Percentiles rank a stretch among this genome's conserved stretches.
Evolutionary conservation across 768 basidiomycete genomes (phyloP).

Genomic region (Amanita brunnescens): DNA sequence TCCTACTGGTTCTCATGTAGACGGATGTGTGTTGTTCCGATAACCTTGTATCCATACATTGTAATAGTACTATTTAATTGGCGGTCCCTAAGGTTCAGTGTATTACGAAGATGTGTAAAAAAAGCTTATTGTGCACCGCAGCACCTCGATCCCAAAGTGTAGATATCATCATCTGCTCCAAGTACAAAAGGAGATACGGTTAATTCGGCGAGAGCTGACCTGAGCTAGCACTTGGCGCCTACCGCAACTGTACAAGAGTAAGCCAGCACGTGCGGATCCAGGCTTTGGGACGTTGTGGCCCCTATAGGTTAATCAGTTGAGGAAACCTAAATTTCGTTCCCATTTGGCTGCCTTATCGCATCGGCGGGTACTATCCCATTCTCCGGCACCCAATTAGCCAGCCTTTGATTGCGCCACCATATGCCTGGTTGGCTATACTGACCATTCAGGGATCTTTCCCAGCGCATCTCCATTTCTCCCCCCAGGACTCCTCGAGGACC

Average conservation of each 20-base stretch:
- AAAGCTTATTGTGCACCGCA: not conserved
- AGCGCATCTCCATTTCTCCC: conserved; percentile 56
- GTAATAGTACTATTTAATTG: no score
- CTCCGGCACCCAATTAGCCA: conserved; percentile 25
- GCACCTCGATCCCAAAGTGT: no score
- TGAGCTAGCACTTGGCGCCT: no score
- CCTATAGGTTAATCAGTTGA: no score
- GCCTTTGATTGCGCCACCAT: conserved; percentile 32
- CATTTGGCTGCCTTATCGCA: not conserved
- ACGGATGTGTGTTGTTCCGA: not conserved
- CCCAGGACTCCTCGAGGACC: conserved; percentile 45
- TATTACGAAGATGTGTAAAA: no score
- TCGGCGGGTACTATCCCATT: not conserved
- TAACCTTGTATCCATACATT: not conserved
- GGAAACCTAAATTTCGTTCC: not conserved
- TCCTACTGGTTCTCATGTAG: not conserved
- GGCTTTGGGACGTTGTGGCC: no score
- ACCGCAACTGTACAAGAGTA: no score
- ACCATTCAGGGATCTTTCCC: conserved; percentile 39
- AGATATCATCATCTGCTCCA: no score
- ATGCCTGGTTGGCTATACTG: conserved; percentile 31
- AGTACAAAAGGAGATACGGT: no score
- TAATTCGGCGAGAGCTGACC: no score
- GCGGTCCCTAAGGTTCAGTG: no score
- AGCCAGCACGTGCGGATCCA: no score